A percentile compares a stretch with the other conserved stretches of the same genome.
phyloP scores from a whole-genome alignment of 1,284 basidiomycete genomes.

The Naganishia sp. region DNA sequence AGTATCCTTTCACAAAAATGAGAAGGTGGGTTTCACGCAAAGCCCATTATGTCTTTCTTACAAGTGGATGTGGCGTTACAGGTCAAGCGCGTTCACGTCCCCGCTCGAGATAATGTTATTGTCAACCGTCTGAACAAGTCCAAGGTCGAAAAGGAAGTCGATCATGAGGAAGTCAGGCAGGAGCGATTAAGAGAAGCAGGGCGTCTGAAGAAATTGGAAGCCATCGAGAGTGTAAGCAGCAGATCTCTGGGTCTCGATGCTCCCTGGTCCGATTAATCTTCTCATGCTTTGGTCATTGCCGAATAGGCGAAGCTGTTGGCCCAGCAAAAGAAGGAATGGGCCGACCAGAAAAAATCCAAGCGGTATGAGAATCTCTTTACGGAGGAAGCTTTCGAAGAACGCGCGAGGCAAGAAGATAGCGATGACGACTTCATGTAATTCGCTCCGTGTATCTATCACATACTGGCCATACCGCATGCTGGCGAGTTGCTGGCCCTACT shows the following conservation, averaged over 20 bases:
- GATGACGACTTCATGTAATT: conserved; percentile 53
- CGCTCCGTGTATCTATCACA: no score
- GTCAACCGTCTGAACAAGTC: conserved; percentile 96
- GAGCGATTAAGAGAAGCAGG: conserved; percentile 79
- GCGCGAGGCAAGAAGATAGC: conserved; percentile 39
- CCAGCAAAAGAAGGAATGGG: conserved; percentile 51
- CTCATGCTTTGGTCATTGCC: not conserved
- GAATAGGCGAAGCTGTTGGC: conserved; percentile 40
- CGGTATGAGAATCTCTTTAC: conserved; percentile 52
- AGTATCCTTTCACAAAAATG: conserved; percentile 90
- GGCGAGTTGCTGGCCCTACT: no score
- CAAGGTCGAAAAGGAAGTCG: conserved; percentile 77
- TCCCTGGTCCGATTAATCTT: not conserved
- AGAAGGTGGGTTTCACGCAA: conserved; percentile 60
- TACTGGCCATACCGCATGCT: no score
- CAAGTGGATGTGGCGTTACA: conserved; percentile 41
- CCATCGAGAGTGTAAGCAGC: conserved; percentile 56
- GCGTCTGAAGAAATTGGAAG: conserved; percentile 65
- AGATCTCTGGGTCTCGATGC: no score
- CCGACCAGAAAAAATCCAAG: conserved; percentile 49
- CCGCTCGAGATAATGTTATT: conserved; percentile 80
- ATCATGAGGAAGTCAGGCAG: conserved; percentile 84
- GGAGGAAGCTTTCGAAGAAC: conserved; percentile 47
- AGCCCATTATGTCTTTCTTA: no score
- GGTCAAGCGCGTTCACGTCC: conserved; percentile 81